Percentiles rank a stretch among this genome's conserved stretches.
These are phyloP conservation scores for Saccharomycopsis sp. DNA, from an alignment of 805 yeast genomes.

Conservation along the genomic window DNA sequence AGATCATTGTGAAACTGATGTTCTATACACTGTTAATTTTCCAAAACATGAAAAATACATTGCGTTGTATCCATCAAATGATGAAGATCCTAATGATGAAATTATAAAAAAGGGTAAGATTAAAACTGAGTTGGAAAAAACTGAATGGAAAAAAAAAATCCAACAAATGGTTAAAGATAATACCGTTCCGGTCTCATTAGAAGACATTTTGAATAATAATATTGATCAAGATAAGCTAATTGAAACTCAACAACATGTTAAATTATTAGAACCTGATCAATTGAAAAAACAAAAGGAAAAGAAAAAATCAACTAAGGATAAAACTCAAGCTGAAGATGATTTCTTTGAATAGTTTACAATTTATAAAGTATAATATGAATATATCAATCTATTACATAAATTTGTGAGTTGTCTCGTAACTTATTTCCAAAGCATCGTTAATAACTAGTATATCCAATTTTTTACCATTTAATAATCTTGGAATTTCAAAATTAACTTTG, in stretches of 20 bases:
- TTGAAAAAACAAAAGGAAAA: constrained; percentile 8
- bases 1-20: constrained; percentile 51
- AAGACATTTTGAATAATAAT: constrained; percentile 30
- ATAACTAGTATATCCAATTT: constrained; percentile 39
- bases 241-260: constrained; percentile 8
- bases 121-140: constrained; percentile 33
- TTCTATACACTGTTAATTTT: constrained; percentile 65
- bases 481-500: constrained; percentile 2
- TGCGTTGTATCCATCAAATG: constrained; percentile 54
- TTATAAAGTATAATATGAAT: not conserved
- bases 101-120: constrained; percentile 29
- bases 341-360: constrained; percentile 24
- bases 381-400: constrained; percentile 5
- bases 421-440: constrained; percentile 58
- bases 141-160: constrained; percentile 42
- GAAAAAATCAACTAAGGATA: constrained; percentile 14
- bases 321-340: constrained; percentile 25
- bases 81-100: constrained; percentile 20
- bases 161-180: constrained; percentile 41
- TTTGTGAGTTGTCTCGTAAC: constrained; percentile 26
- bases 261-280: constrained; percentile 15
- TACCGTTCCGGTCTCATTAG: constrained; percentile 47
- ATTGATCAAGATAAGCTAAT: constrained; percentile 14
- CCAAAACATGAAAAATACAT: constrained; percentile 76
- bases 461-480: constrained; percentile 34